A percentile compares a stretch with the other conserved stretches of the same genome.
These are phyloP conservation scores for Quercus ilex DNA, from an alignment of 306 rosid genomes.

Conservation along the genomic window DNA sequence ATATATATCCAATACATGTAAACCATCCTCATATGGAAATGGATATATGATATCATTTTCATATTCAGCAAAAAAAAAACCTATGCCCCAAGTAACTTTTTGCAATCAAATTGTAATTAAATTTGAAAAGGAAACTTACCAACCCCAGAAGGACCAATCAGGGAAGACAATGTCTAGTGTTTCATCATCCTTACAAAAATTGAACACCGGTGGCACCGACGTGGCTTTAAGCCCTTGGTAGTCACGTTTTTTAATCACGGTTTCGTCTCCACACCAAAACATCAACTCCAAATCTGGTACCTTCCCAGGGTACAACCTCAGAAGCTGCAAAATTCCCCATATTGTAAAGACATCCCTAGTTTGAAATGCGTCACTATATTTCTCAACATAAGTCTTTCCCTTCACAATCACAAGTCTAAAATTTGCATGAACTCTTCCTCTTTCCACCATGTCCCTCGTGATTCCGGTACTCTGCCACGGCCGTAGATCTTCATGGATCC, in stretches of 20 bases:
- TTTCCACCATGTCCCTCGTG: constrained; percentile 39
- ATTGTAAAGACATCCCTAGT: constrained; percentile 48
- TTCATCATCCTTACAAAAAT: constrained; percentile 32
- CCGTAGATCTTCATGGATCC: constrained; percentile 55
- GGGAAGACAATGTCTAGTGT: constrained; percentile 46
- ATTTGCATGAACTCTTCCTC: constrained; percentile 14
- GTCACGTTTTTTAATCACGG: constrained; percentile 8
- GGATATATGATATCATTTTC: too few relatives aligned
- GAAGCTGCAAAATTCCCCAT: constrained; percentile 53
- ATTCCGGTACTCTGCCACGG: constrained; percentile 47
- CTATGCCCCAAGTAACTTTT: too few relatives aligned
- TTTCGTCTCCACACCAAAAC: constrained; percentile 42
- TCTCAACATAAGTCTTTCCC: constrained; percentile 39
- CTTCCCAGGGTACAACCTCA: constrained; percentile 44
- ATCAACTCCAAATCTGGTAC: constrained; percentile 49
- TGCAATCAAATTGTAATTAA: too few relatives aligned
- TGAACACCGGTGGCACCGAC: constrained; percentile 43
- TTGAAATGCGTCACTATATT: constrained; percentile 11
- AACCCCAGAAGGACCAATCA: constrained; percentile 63
- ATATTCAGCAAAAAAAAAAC: too few relatives aligned
- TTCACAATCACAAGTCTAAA: constrained; percentile 40
- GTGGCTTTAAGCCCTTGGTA: background rate
- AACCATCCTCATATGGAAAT: too few relatives aligned
- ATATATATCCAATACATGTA: too few relatives aligned
- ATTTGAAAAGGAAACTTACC: constrained; percentile 26